Conservation (phyloP, 441 rosid genomes). For the Kokia cookei region DNA sequence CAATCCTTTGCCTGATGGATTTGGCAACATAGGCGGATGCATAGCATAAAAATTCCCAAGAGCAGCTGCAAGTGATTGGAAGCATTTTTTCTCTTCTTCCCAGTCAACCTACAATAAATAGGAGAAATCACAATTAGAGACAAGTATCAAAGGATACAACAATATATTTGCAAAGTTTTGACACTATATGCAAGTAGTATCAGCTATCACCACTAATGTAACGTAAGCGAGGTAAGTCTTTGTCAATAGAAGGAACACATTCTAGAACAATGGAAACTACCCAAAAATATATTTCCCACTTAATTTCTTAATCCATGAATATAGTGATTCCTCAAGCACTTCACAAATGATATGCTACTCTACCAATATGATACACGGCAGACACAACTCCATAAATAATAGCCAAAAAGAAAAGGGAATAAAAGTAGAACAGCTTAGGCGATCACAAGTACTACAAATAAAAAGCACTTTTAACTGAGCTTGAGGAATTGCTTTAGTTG, state of each 20-base stretch:
- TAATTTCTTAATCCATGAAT: background rate
- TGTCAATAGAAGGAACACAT: background rate
- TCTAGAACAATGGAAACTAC: background rate
- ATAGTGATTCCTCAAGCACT: background rate
- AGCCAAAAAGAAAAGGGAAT: background rate
- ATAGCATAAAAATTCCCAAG: conserved; percentile 86
- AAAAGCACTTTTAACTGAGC: background rate
- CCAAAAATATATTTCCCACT: background rate
- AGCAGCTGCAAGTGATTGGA: conserved; percentile 83
- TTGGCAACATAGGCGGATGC: conserved; percentile 88
- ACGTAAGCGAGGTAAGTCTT: background rate
- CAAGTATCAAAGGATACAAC: background rate
- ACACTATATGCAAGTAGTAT: background rate
- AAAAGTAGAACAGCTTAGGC: background rate
- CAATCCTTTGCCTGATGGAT: conserved; percentile 72
- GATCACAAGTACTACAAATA: background rate
- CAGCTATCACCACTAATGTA: background rate
- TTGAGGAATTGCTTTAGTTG: background rate
- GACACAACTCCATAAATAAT: background rate
- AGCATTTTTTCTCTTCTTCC: conserved; percentile 80
- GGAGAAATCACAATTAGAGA: background rate
- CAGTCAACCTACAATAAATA: conserved; percentile 61
- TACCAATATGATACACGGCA: background rate
- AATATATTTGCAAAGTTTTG: background rate
- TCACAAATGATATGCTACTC: background rate